Base-by-base conservation (phyloP, 139 green algal genomes). In the Closterium sp. region DNA sequence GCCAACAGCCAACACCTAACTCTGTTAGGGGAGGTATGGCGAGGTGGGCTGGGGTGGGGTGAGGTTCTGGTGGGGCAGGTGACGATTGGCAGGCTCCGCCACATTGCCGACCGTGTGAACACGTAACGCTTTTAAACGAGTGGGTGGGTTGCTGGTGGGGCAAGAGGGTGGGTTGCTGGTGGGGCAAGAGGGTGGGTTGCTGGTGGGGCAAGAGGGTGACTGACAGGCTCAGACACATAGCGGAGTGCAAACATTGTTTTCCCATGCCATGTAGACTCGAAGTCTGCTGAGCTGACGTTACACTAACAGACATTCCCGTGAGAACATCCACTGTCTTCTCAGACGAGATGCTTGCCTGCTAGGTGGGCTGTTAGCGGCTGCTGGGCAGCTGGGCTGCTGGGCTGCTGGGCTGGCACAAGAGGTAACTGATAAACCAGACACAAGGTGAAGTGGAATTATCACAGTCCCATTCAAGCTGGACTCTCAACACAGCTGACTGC, bases 71-170 rank as follows among this genome's bases (percentile, higher is more conserved):
- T 95, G 38, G 93, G 90, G 13, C 94, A 95, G 30, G 89, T 96
- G 22, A 97, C 97, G 95, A 90, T 91, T 34, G 94, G 96, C 19
- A 95, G 97, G 87, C 95, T 98, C 42, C 89, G 95, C 0, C 94
- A 97, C 95, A 98, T 99, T 90, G 97, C 96, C 88, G 11, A 79
- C 62, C 27, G 62, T n/a, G 62, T 24, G 62, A 79, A 79, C 62
- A 90, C 62, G 17, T 79, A 22, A 79, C 62, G 19, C 62, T 79
- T 24, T 27, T 13, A 9, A 9, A 50, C 13, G 11, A 7, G n/a
- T n/a, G n/a, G n/a, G n/a, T n/a, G n/a, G n/a, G n/a, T n/a, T 62
- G 42, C 42, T 97, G 89, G 93, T 95, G 38, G 93, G 91, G 19
- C 94, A 95, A n/a, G 89, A 4, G 9, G 70, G 13, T 28, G 24